These are phyloP conservation scores for Ceratocystis variospora DNA, from an alignment of 2,329 filamentous ascomycete genomes.

Conservation along the genomic window DNA sequence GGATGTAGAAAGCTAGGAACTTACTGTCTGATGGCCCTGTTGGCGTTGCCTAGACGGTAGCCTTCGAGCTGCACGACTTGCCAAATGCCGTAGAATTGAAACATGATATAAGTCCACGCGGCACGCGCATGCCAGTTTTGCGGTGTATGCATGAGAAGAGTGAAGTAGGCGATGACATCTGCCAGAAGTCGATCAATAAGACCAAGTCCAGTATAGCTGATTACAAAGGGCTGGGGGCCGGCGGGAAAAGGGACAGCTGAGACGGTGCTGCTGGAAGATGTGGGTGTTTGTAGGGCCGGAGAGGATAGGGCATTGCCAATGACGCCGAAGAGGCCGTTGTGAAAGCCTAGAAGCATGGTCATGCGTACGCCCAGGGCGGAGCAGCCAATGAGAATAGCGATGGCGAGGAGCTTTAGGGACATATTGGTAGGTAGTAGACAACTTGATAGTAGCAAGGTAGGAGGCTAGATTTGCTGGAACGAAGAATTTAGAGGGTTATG, in stretches of 20 bases:
- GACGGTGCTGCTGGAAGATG: background rate
- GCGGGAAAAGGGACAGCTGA: background rate
- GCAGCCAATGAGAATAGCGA: background rate
- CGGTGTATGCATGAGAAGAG: conserved; percentile 6
- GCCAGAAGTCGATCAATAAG: conserved; percentile 8
- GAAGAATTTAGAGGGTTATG: background rate
- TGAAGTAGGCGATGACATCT: conserved; percentile 12
- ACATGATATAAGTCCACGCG: conserved; percentile 3
- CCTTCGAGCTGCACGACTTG: conserved; percentile 7
- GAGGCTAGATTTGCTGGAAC: background rate
- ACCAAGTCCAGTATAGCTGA: background rate
- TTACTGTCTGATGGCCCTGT: conserved; percentile 4
- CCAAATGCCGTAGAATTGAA: conserved; percentile 15
- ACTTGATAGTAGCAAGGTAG: too few relatives aligned
- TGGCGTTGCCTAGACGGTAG: conserved; percentile 9
- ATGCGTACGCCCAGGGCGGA: background rate
- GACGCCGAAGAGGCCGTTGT: conserved; percentile 11
- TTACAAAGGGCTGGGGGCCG: conserved; percentile 9
- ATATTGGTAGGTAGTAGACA: background rate
- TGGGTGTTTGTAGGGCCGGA: background rate
- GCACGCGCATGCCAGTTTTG: background rate
- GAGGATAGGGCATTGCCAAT: background rate
- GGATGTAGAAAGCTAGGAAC: background rate
- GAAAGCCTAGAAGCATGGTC: conserved; percentile 9
- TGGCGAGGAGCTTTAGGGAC: background rate